Evolutionary conservation across 352 stramenopile species (phyloP), one percentile per base, ranked within the genome.

Genomic region (Phytophthora tentaculata): DNA sequence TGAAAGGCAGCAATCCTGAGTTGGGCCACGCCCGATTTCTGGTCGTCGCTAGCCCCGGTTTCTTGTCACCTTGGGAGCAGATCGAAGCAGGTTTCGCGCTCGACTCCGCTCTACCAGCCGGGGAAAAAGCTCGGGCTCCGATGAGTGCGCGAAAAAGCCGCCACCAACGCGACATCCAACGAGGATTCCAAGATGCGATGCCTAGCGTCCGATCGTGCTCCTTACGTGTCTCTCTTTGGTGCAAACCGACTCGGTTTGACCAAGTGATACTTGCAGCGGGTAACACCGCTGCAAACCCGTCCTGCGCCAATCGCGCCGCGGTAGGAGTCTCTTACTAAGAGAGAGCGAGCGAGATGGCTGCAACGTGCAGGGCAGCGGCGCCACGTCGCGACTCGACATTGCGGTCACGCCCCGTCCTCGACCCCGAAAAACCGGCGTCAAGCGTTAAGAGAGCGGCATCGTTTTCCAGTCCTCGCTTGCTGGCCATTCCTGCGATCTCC

Each of bases 401-500:
- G 44, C 32, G 7, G 32, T 39, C 28, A 9, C 44, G 61, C 16
- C 54, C 62, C 49, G 47, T 69, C 56, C 56, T 47, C 41, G 26
- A 26, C 45, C 14, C 57, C 24, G 32, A 65, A 64, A 74, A 69
- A 64, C 26, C 54, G 41, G 58, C 35, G 23, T 64, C 37, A 32
- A 22, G 37, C 6, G 22, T 28, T 56, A 60, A 67, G 67, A 74
- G 68, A 64, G 48, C 20, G 49, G 26, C 50, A 56, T 2, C 32
- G 12, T 39, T 39, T 57, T 43, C 47, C 28, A 44, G 53, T 43
- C 39, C 22, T 55, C 45, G 51, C 57, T 67, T 67, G 58, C 59
- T 69, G 60, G 66, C 53, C 60, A 73, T 39, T 64, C 39, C 56
- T 28, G 28, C 68, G 55, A 57, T 62, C 57, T 61, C 63, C 32